A percentile compares a stretch with the other conserved stretches of the same genome.
Evolutionary conservation across 345 rosid genomes (phyloP).

Genomic region (Populus tremula): DNA sequence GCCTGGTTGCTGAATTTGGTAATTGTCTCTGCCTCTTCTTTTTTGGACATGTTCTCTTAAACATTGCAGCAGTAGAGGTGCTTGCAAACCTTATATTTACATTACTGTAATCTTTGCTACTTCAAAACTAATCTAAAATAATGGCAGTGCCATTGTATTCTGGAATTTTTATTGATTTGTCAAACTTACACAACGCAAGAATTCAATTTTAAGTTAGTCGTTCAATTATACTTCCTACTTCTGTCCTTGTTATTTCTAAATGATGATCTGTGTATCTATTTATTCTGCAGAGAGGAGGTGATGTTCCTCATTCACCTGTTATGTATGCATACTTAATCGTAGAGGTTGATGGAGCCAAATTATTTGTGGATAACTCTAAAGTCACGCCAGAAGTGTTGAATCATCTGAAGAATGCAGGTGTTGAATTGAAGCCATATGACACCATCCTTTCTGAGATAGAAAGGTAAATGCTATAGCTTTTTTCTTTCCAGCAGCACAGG

Average conservation of each 20-base stretch:
- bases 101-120: conserved; percentile 12
- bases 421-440: conserved; percentile 65
- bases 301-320: conserved; percentile 97
- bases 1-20: conserved; percentile 97
- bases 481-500: neutral
- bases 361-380: conserved; percentile 69
- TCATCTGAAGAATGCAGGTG: conserved; percentile 68
- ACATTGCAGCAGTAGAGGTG: neutral
- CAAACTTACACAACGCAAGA: neutral
- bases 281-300: conserved; percentile 81
- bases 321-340: conserved; percentile 83
- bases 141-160: neutral
- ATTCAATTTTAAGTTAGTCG: neutral
- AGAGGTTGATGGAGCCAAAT: conserved; percentile 59
- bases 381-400: conserved; percentile 66
- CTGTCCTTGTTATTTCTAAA: neutral
- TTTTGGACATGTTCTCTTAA: neutral
- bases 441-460: conserved; percentile 74
- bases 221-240: neutral
- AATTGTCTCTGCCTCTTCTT: conserved; percentile 18
- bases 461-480: conserved; percentile 38
- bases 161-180: neutral
- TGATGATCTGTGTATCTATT: neutral
- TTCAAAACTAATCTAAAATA: conserved; percentile 4
- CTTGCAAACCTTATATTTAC: neutral